These are phyloP conservation scores for Phoma sp. DNA, from an alignment of 2,329 filamentous ascomycete species.

Conservation along the genomic window DNA sequence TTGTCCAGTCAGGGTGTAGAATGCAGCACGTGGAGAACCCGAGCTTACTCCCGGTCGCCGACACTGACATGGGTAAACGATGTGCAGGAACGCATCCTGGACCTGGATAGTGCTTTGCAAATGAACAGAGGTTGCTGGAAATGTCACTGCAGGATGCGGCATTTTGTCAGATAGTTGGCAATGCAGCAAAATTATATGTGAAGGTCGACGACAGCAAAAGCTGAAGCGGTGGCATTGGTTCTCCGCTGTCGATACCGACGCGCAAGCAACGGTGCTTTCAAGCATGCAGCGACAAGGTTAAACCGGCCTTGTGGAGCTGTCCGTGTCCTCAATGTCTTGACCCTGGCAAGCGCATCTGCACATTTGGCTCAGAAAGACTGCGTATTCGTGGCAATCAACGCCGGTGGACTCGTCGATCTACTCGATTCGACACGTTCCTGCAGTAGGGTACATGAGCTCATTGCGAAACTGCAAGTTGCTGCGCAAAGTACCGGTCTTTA, in stretches of 20 bases:
- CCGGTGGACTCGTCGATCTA: neutral
- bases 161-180: neutral
- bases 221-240: neutral
- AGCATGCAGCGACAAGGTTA: neutral
- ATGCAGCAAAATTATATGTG: no score
- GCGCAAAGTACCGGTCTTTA: no score
- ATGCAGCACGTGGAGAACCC: constrained; percentile 19
- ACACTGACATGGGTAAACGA: constrained; percentile 17
- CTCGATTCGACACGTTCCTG: constrained; percentile 4
- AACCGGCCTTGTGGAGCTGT: neutral
- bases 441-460: neutral
- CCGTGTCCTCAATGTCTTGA: neutral
- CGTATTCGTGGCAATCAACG: neutral
- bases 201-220: neutral
- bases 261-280: neutral
- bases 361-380: neutral
- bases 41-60: constrained; percentile 3
- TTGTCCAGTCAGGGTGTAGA: constrained; percentile 28
- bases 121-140: neutral
- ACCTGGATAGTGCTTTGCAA: constrained; percentile 12
- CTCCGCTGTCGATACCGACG: neutral
- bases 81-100: constrained; percentile 6
- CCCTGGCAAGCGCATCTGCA: neutral
- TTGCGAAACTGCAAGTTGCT: no score
- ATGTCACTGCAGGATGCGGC: neutral